Conservation (phyloP, 768 basidiomycete species). For the Xerocomellus amylosporus region DNA sequence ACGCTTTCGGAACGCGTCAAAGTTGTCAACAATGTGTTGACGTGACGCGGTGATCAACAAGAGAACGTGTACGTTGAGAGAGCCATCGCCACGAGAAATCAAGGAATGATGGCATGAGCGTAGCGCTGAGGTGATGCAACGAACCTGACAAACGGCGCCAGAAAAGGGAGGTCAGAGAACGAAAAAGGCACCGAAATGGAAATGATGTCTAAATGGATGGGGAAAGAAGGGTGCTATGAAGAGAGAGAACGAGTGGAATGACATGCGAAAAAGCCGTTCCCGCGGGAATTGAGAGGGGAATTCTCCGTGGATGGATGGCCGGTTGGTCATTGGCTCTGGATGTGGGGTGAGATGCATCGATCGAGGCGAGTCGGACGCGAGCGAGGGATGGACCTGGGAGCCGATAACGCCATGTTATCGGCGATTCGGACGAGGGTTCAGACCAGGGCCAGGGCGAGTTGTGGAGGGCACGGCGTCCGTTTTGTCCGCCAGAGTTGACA, state of each 20-base stretch:
- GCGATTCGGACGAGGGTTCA: not conserved
- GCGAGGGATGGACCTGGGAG: too few species aligned
- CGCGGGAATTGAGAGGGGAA: not conserved
- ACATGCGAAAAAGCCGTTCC: constrained; percentile 1
- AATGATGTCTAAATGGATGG: not conserved
- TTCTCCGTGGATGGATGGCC: constrained; percentile 2
- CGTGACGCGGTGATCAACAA: constrained; percentile 15
- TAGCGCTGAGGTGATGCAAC: constrained; percentile 4
- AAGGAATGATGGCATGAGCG: constrained; percentile 5
- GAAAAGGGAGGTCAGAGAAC: not conserved
- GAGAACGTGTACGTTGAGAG: constrained; percentile 2
- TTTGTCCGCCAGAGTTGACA: too few species aligned
- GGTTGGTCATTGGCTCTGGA: too few species aligned
- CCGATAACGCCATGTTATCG: too few species aligned
- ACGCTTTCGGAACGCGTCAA: not conserved
- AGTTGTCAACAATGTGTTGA: constrained; percentile 3
- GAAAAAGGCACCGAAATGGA: not conserved
- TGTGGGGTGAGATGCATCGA: not conserved
- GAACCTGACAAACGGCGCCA: not conserved
- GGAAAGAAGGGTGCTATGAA: not conserved
- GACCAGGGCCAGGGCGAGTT: too few species aligned
- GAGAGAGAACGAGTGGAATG: not conserved
- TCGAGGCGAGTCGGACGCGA: not conserved
- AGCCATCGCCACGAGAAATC: constrained; percentile 7
- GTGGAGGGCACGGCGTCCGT: too few species aligned